A percentile compares a stretch with the other conserved stretches of the same genome.
Evolutionary conservation across 176 grass and related monocot species (phyloP).

Genomic region (Luzula sylvatica): DNA sequence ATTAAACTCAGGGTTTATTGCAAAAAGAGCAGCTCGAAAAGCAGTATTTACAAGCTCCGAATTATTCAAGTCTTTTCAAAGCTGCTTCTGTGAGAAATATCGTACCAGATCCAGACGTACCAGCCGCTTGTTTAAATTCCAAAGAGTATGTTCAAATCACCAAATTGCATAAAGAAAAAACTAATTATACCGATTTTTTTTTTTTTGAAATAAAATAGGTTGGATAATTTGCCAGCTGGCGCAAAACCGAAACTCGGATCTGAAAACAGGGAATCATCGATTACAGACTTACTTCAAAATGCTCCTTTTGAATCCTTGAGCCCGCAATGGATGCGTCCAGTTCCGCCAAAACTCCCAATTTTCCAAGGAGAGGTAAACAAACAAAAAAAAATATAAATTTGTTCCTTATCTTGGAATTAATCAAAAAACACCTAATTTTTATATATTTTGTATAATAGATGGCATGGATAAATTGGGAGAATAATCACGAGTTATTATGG

Average conservation of each 20-base stretch:
- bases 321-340: conserved; percentile 74
- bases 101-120: conserved; percentile 78
- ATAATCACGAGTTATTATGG: conserved; percentile 82
- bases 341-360: conserved; percentile 77
- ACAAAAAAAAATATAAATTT: not conserved
- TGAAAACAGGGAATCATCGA: conserved; percentile 46
- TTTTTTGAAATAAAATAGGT: conserved; percentile 21
- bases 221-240: conserved; percentile 33
- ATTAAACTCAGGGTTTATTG: conserved; percentile 44
- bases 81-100: conserved; percentile 54
- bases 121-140: conserved; percentile 35
- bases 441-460: conserved; percentile 42
- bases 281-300: conserved; percentile 62
- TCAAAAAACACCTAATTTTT: conserved; percentile 7
- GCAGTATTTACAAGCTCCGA: conserved; percentile 25
- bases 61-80: conserved; percentile 36
- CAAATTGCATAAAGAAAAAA: conserved; percentile 8
- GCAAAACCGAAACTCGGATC: conserved; percentile 37
- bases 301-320: conserved; percentile 38
- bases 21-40: conserved; percentile 57
- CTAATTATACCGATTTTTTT: conserved; percentile 1
- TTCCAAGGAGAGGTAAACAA: conserved; percentile 74
- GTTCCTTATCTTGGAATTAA: conserved; percentile 12
- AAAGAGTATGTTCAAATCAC: conserved; percentile 46
- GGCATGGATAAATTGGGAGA: conserved; percentile 79